Evolutionary conservation across 2,329 filamentous ascomycete species (phyloP).

Genomic region (Fusarium anguioides): DNA sequence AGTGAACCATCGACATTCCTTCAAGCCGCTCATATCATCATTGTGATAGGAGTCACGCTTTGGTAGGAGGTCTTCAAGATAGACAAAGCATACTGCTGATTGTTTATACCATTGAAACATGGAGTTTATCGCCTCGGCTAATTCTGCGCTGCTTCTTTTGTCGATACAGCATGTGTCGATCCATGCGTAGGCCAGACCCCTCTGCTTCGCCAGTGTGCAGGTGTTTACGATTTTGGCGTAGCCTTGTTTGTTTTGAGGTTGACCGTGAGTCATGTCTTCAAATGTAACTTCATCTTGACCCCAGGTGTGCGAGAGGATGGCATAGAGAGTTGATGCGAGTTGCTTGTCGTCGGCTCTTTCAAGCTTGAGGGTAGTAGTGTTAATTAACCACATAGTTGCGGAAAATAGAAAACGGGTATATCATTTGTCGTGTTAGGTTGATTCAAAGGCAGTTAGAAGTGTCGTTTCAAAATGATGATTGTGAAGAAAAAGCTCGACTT

Average conservation of each 20-base stretch:
- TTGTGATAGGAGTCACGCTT: fast-evolving
- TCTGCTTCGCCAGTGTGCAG: neutral
- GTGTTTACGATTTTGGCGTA: neutral
- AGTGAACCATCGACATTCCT: conserved; percentile 1
- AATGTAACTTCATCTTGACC: neutral
- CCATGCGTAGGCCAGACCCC: neutral
- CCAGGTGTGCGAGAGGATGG: conserved; percentile 11
- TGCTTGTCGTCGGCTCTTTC: neutral
- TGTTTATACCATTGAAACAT: conserved; percentile 13
- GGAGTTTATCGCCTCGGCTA: neutral
- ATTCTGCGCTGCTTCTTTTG: conserved; percentile 9
- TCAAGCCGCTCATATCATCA: neutral
- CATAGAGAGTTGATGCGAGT: neutral
- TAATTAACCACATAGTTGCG: conserved; percentile 1
- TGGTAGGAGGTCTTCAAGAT: neutral
- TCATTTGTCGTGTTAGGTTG: too few species aligned
- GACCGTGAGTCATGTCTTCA: neutral
- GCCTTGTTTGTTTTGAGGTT: neutral
- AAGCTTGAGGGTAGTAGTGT: neutral
- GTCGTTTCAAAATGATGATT: too few species aligned
- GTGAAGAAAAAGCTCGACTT: too few species aligned
- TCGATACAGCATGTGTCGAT: conserved; percentile 10
- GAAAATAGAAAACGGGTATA: too few species aligned
- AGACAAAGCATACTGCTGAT: neutral
- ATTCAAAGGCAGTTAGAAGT: too few species aligned